Conservation (phyloP, 768 basidiomycete genomes). For the Mycena metata region DNA sequence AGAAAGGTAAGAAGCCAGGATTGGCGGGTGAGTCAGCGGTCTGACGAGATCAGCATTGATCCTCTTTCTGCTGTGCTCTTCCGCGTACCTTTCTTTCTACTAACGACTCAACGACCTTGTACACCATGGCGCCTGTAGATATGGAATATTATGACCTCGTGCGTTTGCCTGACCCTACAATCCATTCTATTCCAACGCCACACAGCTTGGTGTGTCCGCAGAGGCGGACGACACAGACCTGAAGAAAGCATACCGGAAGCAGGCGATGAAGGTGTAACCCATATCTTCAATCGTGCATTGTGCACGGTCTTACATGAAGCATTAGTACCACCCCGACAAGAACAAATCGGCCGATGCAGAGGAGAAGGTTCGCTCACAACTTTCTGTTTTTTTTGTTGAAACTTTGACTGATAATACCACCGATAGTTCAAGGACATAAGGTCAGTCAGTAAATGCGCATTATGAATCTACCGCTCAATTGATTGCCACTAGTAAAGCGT, state of each 20-base stretch:
- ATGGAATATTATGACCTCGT: constrained; percentile 92
- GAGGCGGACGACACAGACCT: constrained; percentile 85
- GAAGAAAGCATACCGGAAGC: constrained; percentile 96
- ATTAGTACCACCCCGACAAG: constrained; percentile 95
- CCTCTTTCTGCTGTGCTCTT: not conserved
- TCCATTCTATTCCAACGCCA: constrained; percentile 12
- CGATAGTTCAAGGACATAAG: constrained; percentile 91
- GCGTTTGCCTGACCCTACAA: constrained; percentile 42
- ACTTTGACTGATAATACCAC: not conserved
- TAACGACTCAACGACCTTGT: constrained; percentile 22
- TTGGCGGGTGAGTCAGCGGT: constrained; percentile 1
- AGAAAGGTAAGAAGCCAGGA: not conserved
- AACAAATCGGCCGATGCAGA: constrained; percentile 94
- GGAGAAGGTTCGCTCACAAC: constrained; percentile 61
- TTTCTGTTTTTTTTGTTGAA: not conserved
- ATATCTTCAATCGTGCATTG: constrained; percentile 10
- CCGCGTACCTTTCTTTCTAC: constrained; percentile 1
- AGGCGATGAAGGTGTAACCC: constrained; percentile 86
- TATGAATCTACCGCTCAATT: not conserved
- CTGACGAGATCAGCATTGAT: constrained; percentile 4
- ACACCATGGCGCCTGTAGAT: constrained; percentile 85
- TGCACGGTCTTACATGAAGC: constrained; percentile 1
- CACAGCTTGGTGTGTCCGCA: constrained; percentile 75
- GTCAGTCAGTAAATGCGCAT: constrained; percentile 51
- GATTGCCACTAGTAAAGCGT: constrained; percentile 80